Base-by-base conservation (phyloP, 2,329 filamentous ascomycete genomes). In the Aspergillus hortae region DNA sequence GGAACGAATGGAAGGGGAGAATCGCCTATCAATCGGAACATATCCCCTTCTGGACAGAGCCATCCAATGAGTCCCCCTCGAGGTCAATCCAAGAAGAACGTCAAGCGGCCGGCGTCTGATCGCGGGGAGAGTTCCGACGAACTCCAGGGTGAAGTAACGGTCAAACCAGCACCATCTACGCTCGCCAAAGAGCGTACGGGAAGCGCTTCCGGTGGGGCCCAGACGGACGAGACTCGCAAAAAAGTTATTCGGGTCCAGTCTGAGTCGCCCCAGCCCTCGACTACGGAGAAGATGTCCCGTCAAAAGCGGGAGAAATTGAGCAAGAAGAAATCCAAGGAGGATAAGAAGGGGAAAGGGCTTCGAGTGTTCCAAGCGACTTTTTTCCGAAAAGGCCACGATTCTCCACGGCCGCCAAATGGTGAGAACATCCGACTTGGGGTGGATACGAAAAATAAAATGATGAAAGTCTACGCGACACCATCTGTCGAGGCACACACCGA, bases 51-150 rank as follows among this genome's bases (percentile, higher is more conserved):
- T 5, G n/a, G 35, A 38, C 14, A 17, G 5, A 3, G 11, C 14
- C 12, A 6, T 38, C 11, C 35, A n/a, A 38, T n/a, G 11, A 38
- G 35, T 17, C 12, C 35, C 1, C 14, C 35, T 38, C 35, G 12
- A 38, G 14, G 2, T 11, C 35, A 2, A n/a, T 38, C 35, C 15
- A 38, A 17, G 35, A 38, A 38, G 35, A n/a, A 10, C n/a, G 10
- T 30, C 7, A 38, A 38, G 35, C 6, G 15, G 12, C 56, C 44
- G 15, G 12, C 21, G 33, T 52, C 49, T 15, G 58, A 55, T 21
- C 44, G 49, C n/a, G 59, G 63, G 36, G 71, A 74, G 36, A 74
- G 72, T 49, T 61, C 70, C 4, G 72, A 74, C 61, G 72, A 69
- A 50, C 53, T 74, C 2, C 72, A 74, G 51, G 71, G 70, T 10